phyloP scores from a whole-genome alignment of 2,329 filamentous ascomycete species.

The Hymenoscyphus occultus region DNA sequence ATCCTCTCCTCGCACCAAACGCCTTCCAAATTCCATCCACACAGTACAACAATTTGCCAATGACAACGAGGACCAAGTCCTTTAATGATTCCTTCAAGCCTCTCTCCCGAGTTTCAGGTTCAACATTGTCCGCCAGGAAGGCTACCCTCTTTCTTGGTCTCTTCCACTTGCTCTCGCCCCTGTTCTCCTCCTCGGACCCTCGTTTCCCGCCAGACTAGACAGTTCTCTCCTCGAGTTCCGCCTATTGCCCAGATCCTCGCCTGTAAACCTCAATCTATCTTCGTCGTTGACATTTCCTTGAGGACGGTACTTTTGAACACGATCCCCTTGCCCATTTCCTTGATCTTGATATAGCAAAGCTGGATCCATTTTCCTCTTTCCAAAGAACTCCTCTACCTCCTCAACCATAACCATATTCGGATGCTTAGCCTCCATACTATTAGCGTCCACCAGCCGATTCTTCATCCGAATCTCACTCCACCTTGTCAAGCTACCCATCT shows the following conservation, averaged over 20 bases:
- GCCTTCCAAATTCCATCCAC: slow-evolving; percentile 23
- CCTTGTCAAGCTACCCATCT: slow-evolving; percentile 63
- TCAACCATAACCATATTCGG: slow-evolving; percentile 32
- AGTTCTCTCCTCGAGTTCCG: slow-evolving; percentile 15
- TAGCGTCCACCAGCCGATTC: slow-evolving; percentile 54
- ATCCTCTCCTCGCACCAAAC: slow-evolving; percentile 17
- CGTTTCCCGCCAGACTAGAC: slow-evolving; percentile 20
- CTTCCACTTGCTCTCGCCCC: background rate
- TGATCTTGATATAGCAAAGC: slow-evolving; percentile 21
- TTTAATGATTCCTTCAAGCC: background rate
- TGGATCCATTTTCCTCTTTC: slow-evolving; percentile 24
- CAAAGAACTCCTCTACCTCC: slow-evolving; percentile 24
- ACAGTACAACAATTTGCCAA: slow-evolving; percentile 1
- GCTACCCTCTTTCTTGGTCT: slow-evolving; percentile 12
- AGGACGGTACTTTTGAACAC: background rate
- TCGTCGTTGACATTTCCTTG: background rate
- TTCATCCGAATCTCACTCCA: slow-evolving; percentile 70
- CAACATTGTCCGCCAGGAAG: slow-evolving; percentile 2
- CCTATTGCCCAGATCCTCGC: slow-evolving; percentile 26
- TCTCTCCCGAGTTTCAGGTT: background rate
- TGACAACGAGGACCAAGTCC: background rate
- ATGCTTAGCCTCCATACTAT: slow-evolving; percentile 33
- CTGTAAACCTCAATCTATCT: slow-evolving; percentile 20
- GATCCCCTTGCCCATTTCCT: slow-evolving; percentile 19
- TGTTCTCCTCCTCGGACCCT: slow-evolving; percentile 15